Percentiles rank a stretch among this genome's conserved stretches.
phyloP scores from a whole-genome alignment of 495 filamentous ascomycete species.

The Annulohypoxylon moriforme region DNA sequence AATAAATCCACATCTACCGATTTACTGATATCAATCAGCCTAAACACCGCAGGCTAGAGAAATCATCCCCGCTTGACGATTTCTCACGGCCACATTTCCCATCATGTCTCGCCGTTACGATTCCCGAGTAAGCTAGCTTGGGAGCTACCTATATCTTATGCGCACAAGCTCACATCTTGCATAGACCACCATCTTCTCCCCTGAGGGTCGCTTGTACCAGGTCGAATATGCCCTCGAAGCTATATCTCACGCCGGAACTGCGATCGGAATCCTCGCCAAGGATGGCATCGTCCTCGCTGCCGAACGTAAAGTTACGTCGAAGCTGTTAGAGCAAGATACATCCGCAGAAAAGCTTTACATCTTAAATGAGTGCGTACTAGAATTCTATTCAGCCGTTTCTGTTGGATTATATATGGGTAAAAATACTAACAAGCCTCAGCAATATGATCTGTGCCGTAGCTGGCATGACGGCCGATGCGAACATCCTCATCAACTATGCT shows the following conservation, averaged over 20 bases:
- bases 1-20: conserved; percentile 2
- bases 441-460: conserved; percentile 99
- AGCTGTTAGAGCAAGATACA: conserved; percentile 98
- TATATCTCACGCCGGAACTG: conserved; percentile 97
- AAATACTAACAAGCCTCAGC: conserved; percentile 59
- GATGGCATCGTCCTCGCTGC: conserved; percentile 98
- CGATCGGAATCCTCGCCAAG: conserved; percentile 93
- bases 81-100: conserved; percentile 33
- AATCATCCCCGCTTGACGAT: not conserved
- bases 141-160: conserved; percentile 20
- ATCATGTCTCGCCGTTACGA: conserved; percentile 98
- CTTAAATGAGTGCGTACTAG: conserved; percentile 84
- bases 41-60: not conserved
- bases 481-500: conserved; percentile 99
- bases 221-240: conserved; percentile 99
- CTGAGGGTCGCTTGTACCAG: conserved; percentile 97
- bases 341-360: conserved; percentile 99
- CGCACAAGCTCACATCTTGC: conserved; percentile 55
- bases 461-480: conserved; percentile 98
- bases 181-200: conserved; percentile 99
- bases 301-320: conserved; percentile 99
- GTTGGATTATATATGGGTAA: not conserved
- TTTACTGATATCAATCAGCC: conserved; percentile 5
- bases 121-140: conserved; percentile 85
- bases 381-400: not conserved